A percentile compares a stretch with the other conserved stretches of the same genome.
Evolutionary conservation across 139 green algal species (phyloP).

Genomic region (Haematococcus sp.): DNA sequence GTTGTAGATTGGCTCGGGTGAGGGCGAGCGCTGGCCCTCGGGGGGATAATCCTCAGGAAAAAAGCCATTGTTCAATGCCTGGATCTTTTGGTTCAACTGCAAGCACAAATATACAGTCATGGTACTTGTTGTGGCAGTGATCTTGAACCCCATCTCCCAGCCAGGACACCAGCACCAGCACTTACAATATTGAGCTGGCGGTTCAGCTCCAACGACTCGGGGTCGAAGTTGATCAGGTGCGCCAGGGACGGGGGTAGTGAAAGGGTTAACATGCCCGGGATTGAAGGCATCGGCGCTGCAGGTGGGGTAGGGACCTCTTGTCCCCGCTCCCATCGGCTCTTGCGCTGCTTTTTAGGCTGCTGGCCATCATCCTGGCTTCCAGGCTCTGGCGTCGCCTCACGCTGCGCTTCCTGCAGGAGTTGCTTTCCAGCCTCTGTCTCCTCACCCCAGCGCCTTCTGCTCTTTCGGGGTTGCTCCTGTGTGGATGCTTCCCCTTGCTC

Average conservation of each 20-base stretch:
- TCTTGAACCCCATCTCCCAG: no score
- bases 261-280: slow-evolving; percentile 19
- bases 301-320: slow-evolving; percentile 4
- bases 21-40: slow-evolving; percentile 78
- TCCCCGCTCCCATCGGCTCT: slow-evolving; percentile 43
- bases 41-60: slow-evolving; percentile 40
- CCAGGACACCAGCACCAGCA: not conserved
- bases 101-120: not conserved
- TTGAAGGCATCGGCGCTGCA: slow-evolving; percentile 10
- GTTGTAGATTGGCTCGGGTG: slow-evolving; percentile 84
- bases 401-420: slow-evolving; percentile 16
- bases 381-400: not conserved
- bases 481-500: not conserved
- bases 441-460: slow-evolving; percentile 23
- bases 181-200: slow-evolving; percentile 17
- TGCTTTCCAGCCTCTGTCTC: slow-evolving; percentile 31
- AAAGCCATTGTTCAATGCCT: slow-evolving; percentile 31
- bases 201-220: slow-evolving; percentile 26
- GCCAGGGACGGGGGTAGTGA: slow-evolving; percentile 45
- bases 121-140: no score
- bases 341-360: slow-evolving; percentile 25
- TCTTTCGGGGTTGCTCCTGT: not conserved
- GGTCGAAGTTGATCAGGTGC: slow-evolving; percentile 52
- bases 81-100: slow-evolving; percentile 43
- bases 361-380: not conserved